phyloP scores from a whole-genome alignment of 140 eudicot genomes.

The Bidens hawaiensis region DNA sequence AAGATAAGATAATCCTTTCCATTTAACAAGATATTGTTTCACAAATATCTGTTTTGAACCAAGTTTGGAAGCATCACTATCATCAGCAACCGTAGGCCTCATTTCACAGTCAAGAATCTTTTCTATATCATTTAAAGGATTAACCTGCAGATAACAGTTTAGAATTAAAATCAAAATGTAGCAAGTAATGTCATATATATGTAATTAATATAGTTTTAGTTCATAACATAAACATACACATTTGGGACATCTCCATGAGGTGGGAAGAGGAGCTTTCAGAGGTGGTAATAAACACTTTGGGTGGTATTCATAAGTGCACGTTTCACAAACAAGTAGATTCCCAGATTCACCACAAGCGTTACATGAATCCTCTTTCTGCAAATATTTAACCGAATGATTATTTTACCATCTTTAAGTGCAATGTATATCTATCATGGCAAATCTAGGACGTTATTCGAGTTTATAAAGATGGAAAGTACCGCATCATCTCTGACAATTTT shows the following conservation, averaged over 20 bases:
- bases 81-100: slow-evolving; percentile 86
- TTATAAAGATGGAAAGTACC: slow-evolving; percentile 34
- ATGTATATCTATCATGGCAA: background rate
- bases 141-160: slow-evolving; percentile 46
- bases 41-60: slow-evolving; percentile 85
- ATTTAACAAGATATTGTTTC: slow-evolving; percentile 92
- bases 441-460: background rate
- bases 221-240: slow-evolving; percentile 79
- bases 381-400: slow-evolving; percentile 5
- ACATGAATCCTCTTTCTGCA: slow-evolving; percentile 77
- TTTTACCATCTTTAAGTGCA: background rate
- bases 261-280: slow-evolving; percentile 67
- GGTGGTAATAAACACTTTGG: slow-evolving; percentile 85
- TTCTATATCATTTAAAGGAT: slow-evolving; percentile 81
- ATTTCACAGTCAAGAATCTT: slow-evolving; percentile 87
- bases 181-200: background rate
- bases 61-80: slow-evolving; percentile 64
- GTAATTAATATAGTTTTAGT: background rate
- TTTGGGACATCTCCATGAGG: slow-evolving; percentile 87
- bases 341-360: slow-evolving; percentile 69
- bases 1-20: slow-evolving; percentile 96
- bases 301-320: slow-evolving; percentile 84
- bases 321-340: slow-evolving; percentile 63
- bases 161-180: background rate
- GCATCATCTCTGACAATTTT: slow-evolving; percentile 70